These are phyloP conservation scores for Exophiala viscosa DNA, from an alignment of 2,329 filamentous ascomycete species.

Conservation along the genomic window DNA sequence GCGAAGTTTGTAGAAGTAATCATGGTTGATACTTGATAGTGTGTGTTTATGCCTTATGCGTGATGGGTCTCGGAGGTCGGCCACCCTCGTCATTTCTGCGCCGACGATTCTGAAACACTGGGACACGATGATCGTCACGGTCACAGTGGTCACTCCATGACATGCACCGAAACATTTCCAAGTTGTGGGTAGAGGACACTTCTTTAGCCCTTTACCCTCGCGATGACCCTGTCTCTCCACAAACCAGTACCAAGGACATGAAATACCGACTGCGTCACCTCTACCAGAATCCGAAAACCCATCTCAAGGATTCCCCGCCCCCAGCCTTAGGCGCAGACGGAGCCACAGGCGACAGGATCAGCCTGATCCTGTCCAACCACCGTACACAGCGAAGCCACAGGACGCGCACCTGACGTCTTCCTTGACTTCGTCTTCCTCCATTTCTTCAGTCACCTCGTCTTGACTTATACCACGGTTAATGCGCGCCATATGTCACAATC, in stretches of 20 bases:
- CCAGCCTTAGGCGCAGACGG: conserved; percentile 6
- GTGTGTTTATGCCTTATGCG: too few relatives aligned
- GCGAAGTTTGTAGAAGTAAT: too few relatives aligned
- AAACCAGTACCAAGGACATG: not conserved
- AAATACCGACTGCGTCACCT: not conserved
- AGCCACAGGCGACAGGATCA: conserved; percentile 1
- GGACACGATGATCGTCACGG: too few relatives aligned
- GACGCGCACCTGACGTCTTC: not conserved
- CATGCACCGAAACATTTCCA: too few relatives aligned
- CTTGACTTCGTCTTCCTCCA: not conserved
- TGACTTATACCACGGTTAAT: not conserved
- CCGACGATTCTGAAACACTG: too few relatives aligned
- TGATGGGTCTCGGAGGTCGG: too few relatives aligned
- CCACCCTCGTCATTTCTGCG: too few relatives aligned
- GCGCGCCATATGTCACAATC: conserved; percentile 43
- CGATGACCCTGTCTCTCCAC: not conserved
- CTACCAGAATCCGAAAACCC: not conserved
- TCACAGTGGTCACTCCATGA: too few relatives aligned
- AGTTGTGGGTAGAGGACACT: too few relatives aligned
- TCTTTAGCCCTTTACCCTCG: not conserved
- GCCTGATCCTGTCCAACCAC: conserved; percentile 18
- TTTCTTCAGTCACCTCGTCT: not conserved
- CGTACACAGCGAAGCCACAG: not conserved
- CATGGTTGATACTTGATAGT: too few relatives aligned
- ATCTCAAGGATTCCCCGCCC: not conserved